phyloP scores from a whole-genome alignment of 2,329 filamentous ascomycete genomes.

The Calonectria crousiana region DNA sequence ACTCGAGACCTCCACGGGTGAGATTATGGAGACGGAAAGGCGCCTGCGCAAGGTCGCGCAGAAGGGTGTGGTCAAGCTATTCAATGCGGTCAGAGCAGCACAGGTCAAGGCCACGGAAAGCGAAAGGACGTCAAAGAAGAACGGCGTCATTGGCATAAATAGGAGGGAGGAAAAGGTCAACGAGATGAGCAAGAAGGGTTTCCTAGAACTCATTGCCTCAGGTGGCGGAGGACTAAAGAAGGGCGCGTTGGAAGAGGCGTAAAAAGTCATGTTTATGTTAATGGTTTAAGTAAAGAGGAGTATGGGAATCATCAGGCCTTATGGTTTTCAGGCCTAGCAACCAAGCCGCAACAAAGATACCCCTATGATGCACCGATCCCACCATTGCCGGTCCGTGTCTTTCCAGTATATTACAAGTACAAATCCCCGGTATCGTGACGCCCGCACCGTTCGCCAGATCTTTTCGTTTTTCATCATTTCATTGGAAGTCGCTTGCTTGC shows the following conservation, averaged over 20 bases:
- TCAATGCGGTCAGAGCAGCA: conserved; percentile 93
- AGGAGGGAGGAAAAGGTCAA: conserved; percentile 89
- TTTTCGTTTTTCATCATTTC: conserved; percentile 24
- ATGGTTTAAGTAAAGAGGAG: conserved; percentile 41
- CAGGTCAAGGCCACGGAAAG: conserved; percentile 90
- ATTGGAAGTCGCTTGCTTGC: conserved; percentile 90
- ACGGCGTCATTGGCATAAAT: conserved; percentile 82
- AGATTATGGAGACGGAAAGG: conserved; percentile 79
- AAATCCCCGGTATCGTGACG: conserved; percentile 37
- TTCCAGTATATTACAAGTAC: conserved; percentile 46
- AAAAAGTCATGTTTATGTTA: conserved; percentile 35
- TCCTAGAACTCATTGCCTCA: conserved; percentile 87
- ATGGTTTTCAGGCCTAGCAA: conserved; percentile 40
- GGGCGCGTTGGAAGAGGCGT: conserved; percentile 69
- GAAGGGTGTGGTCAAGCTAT: conserved; percentile 93
- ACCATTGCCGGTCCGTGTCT: conserved; percentile 37
- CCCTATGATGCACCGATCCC: conserved; percentile 44
- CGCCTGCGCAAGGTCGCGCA: conserved; percentile 88
- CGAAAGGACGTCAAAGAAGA: conserved; percentile 74
- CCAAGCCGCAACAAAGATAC: conserved; percentile 47
- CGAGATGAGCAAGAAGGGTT: conserved; percentile 97
- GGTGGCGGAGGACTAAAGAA: conserved; percentile 72
- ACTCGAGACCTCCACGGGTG: conserved; percentile 60
- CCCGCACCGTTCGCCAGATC: conserved; percentile 17
- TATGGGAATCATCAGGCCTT: conserved; percentile 45